Conservation (phyloP, 208 protist species). For the Wallacemonas collosoma region DNA sequence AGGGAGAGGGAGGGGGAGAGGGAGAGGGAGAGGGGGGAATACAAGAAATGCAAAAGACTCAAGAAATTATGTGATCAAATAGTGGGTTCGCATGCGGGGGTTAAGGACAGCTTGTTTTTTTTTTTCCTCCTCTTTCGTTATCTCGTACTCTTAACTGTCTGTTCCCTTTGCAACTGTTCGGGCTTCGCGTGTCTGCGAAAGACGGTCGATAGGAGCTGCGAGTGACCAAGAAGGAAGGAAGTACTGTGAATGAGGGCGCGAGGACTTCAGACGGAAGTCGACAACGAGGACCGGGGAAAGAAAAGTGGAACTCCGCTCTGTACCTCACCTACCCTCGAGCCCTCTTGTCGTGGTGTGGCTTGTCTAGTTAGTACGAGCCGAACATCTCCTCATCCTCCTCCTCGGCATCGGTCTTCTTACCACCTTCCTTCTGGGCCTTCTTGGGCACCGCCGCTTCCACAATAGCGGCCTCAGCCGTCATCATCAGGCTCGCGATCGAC, state of each 20-base stretch:
- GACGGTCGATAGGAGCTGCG: no score
- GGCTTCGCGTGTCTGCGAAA: no score
- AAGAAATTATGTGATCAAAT: constrained; percentile 24
- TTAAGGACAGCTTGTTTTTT: background rate
- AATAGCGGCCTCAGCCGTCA: constrained; percentile 97
- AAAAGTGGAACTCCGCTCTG: no score
- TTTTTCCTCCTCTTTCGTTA: background rate
- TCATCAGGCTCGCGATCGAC: constrained; percentile 98
- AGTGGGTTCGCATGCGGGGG: background rate
- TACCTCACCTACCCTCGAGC: no score
- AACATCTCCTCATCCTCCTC: constrained; percentile 34
- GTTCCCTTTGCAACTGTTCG: no score
- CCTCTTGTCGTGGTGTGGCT: background rate
- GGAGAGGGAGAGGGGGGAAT: constrained; percentile 12
- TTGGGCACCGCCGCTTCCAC: constrained; percentile 44
- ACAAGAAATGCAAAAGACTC: constrained; percentile 15
- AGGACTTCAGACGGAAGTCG: no score
- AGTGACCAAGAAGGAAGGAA: no score
- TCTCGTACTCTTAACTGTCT: background rate
- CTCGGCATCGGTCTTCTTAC: constrained; percentile 13
- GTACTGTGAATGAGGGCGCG: no score
- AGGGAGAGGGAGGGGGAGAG: background rate
- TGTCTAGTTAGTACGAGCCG: constrained; percentile 27
- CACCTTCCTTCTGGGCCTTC: constrained; percentile 23
- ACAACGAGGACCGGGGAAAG: no score